Base-by-base conservation (phyloP, 176 grass and related monocot species). In the Urochloa ruziziensis region DNA sequence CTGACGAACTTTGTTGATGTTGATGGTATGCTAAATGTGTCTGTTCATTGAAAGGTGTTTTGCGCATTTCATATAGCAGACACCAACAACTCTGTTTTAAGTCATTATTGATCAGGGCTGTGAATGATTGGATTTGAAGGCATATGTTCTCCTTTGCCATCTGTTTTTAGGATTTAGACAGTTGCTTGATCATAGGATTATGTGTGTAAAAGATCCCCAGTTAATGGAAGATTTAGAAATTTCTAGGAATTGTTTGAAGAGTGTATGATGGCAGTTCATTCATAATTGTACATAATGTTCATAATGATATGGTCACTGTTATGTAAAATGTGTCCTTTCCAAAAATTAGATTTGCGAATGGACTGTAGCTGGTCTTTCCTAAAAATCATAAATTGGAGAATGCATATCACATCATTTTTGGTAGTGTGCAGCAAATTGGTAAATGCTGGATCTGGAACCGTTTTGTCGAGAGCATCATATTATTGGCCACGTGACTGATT, bases 231-330 rank as follows among this genome's bases (percentile, higher is more conserved):
- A 77, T 82, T 16, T 44, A 46, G 62, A 59, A 29, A 49, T 79
- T 63, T 85, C 56, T 71, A 82, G 77, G 72, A 64, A 77, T 69
- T 80, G 23, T 69, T 65, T 64, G 28, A 36, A 77, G 27, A 46
- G 58, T 72, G 62, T 43, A 16, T 21, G 48, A 81, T 52, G 34
- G 35, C 19, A 64, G 43, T 64, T 5, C 7, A 71, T 75, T 53
- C 28, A 32, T 81, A 56, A 47, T 21, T 86, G 78, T 86, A 86
- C 56, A 86, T 86, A 71, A 54, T 81, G 39, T 69, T 85, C 43
- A 66, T 62, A 52, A 23, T 11, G 34, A 60, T 76, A 43, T 43
- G 23, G 80, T 67, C 49, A 49, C 47, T 62, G 7, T 80, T 67
- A 63, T 84, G 62, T 75, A 65, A 23, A 46, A 14, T 73, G 62